Conservation (phyloP, 331 rosid species). For the Acacia pycnantha region DNA sequence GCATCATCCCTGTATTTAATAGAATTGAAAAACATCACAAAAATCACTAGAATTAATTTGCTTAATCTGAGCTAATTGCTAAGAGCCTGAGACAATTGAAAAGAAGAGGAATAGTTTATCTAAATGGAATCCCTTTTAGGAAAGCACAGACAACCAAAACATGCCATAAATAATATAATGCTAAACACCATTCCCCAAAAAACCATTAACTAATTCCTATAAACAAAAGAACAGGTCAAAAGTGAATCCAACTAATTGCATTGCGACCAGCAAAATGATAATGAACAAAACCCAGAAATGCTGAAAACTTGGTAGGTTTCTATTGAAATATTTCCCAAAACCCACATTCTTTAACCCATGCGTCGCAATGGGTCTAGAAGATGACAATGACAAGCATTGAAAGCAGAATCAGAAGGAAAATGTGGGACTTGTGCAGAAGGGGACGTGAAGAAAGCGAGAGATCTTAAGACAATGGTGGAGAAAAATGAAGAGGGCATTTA, state of each 20-base stretch:
- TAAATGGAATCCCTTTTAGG: constrained; percentile 16
- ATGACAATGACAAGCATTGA: constrained; percentile 34
- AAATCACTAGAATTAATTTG: not conserved
- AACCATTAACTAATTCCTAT: not conserved
- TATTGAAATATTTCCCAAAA: constrained; percentile 24
- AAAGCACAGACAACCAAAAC: constrained; percentile 4
- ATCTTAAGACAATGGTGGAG: constrained; percentile 26
- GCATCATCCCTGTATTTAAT: not conserved
- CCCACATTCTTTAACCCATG: constrained; percentile 39
- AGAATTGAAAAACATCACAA: not conserved
- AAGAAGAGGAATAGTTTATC: constrained; percentile 17
- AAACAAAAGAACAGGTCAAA: not conserved
- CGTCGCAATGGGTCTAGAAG: constrained; percentile 12
- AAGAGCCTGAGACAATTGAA: not conserved
- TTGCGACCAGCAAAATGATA: constrained; percentile 32
- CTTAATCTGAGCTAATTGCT: not conserved
- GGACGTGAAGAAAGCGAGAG: constrained; percentile 26
- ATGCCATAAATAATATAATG: not conserved
- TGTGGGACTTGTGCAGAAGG: constrained; percentile 9
- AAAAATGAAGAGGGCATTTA: constrained; percentile 4
- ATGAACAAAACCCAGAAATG: constrained; percentile 24
- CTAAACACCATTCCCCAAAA: not conserved
- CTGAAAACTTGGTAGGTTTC: constrained; percentile 29
- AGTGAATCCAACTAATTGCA: constrained; percentile 46
- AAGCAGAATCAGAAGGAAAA: constrained; percentile 23